phyloP scores from a whole-genome alignment of 345 rosid genomes.

The Laguncularia racemosa region DNA sequence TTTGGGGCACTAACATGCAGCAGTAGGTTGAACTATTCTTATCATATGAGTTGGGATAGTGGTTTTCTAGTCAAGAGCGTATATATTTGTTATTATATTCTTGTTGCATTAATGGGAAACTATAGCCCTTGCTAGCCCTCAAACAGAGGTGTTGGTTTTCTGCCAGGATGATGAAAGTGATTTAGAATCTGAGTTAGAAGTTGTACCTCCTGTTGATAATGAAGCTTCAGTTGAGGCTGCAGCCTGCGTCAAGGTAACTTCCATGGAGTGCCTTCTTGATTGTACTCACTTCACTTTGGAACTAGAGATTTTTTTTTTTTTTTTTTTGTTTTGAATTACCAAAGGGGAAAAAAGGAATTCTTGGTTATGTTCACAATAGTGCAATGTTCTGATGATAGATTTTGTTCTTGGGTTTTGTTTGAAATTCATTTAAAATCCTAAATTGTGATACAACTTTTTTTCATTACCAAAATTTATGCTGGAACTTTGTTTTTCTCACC shows the following conservation, averaged over 20 bases:
- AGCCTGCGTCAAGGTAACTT: constrained; percentile 75
- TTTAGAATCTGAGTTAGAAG: constrained; percentile 81
- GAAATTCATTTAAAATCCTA: too few species aligned
- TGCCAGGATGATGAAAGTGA: constrained; percentile 92
- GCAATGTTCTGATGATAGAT: too few species aligned
- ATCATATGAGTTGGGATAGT: not conserved
- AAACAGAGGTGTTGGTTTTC: constrained; percentile 1
- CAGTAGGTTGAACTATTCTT: not conserved
- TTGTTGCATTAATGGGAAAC: not conserved
- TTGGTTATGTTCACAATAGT: too few species aligned
- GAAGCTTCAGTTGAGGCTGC: constrained; percentile 77
- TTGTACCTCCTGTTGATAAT: constrained; percentile 49
- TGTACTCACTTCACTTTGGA: not conserved
- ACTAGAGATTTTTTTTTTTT: not conserved
- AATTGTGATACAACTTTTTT: too few species aligned
- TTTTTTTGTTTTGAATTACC: not conserved
- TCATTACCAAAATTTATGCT: too few species aligned
- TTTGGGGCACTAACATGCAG: not conserved
- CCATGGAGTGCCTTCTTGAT: not conserved
- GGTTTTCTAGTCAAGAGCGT: not conserved
- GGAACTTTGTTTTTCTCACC: too few species aligned
- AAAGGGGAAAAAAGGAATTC: too few species aligned
- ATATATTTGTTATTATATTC: not conserved
- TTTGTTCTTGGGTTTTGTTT: too few species aligned
- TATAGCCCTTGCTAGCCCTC: not conserved